Evolutionary conservation across 768 basidiomycete species (phyloP), one percentile per base, ranked within the genome.

Genomic region (Chalciporus piperatus): DNA sequence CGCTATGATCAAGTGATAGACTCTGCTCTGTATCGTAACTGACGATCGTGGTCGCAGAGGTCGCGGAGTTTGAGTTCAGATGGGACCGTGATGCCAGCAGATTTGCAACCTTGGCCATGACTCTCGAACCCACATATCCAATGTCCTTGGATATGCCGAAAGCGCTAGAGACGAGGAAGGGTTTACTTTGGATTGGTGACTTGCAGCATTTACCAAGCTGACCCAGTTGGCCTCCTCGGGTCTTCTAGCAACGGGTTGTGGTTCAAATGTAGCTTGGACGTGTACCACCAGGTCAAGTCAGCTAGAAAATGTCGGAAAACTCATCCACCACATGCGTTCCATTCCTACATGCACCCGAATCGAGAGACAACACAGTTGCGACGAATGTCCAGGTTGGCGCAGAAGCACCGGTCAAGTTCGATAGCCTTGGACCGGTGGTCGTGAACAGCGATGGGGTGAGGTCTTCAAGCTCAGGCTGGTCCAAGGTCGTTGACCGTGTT

Each of bases 401-500:
- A 19, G 62, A 56, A 10, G 55, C 62, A 30, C 60, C 72, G 3
- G 66, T 83, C 45, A 81, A 75, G 62, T 66, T 85, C 6, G 83
- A 86, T 52, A 73, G 71, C 17, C 72, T 87, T 12, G 84, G 84
- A 1, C 85, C 85, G 1, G 76, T 87, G 73, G 81, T 87, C 40
- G 82, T 86, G 37, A 86, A 86, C 61, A 77, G 70, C 38, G 79
- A 87, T 69, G 84, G 84, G 47, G 83, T 85, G 62, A 2, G 50
- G 77, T 70, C 14, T 38, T 37, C 9, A 14, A 41, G 37, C 12
- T 22, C 27, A 43, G 12, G 17, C 33, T 48, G 19, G 30, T 35
- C 33, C 32, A 40, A 10, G 11, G 20, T 28, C 35, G 6, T 19
- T 47, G 12, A 49, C 6, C 27, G 12, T 16, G 19, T 33, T 25